These are phyloP conservation scores for Begonia fuchsioides DNA, from an alignment of 306 rosid genomes.

Conservation along the genomic window DNA sequence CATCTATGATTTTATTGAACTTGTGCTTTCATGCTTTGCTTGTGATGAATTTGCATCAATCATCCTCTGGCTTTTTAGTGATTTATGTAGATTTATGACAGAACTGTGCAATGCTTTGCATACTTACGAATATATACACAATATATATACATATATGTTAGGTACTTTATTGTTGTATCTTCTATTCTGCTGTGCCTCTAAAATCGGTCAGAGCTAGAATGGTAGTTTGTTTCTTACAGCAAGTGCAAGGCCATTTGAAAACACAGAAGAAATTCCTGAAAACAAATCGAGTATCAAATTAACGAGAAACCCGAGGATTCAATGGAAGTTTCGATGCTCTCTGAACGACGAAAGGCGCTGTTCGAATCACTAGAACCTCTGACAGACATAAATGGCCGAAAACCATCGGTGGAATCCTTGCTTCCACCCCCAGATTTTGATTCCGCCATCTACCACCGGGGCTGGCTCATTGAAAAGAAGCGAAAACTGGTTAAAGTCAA, in stretches of 20 bases:
- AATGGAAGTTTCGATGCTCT: conserved; percentile 23
- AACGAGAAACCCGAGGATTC: conserved; percentile 36
- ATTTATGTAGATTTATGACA: too few species aligned
- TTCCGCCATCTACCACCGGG: conserved; percentile 58
- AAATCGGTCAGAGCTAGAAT: conserved; percentile 44
- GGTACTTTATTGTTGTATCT: conserved; percentile 8
- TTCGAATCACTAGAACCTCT: conserved; percentile 78
- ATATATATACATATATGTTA: too few species aligned
- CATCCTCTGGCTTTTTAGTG: too few species aligned
- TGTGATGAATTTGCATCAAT: too few species aligned
- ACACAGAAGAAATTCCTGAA: conserved; percentile 33
- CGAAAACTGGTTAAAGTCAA: conserved; percentile 91
- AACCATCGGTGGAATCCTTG: conserved; percentile 61
- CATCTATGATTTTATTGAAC: too few species aligned
- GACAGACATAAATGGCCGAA: conserved; percentile 31
- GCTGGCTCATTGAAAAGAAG: conserved; percentile 90
- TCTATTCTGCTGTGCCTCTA: conserved; percentile 7
- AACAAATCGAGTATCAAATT: conserved; percentile 29
- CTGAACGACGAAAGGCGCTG: conserved; percentile 61
- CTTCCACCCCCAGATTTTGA: conserved; percentile 96
- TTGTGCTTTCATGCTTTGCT: too few species aligned
- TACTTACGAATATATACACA: too few species aligned
- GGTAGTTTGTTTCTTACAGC: conserved; percentile 66
- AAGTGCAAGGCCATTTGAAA: conserved; percentile 54
- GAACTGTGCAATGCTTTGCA: too few species aligned